Evolutionary conservation across 192 early-diverging fungal species (phyloP), one percentile per base, ranked within the genome.

Genomic region (Podila epigama): DNA sequence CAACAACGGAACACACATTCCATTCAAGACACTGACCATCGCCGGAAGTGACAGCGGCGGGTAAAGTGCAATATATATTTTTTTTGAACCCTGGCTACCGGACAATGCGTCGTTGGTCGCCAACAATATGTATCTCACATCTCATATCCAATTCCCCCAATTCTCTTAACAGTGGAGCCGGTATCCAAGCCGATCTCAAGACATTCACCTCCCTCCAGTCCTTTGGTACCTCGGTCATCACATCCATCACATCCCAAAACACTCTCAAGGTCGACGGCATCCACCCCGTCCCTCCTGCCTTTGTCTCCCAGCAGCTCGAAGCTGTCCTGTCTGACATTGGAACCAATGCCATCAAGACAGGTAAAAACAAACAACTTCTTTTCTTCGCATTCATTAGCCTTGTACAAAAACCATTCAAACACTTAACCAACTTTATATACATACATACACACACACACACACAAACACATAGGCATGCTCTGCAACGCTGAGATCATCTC

Each of bases 121-220:
- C 16, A 1, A 16, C 15, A 58, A 22, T 32, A 33, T 28, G 18
- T 18, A 12, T 20, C 39, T 55, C 10, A 25, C 22, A 18, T 51
- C 33, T 33, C 22, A 10, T n/a, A 39, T 29, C 52, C 34, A 22
- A 36, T 39, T 50, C 15, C 29, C 18, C 51, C 15, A 10, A 1
- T 36, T 60, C 35, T 1, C 3, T 35, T 18, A 31, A 40, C 42
- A 85, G 89, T 42, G 89, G 89, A 5, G 89, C 89, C 34, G 89
- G 89, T 32, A 93, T 96, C 70, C 95, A 96, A 79, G 95, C 95
- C 20, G 95, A 96, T 81, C 85, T 96, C 53, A 96, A 96, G 72
- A 94, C 95, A 7, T 89, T 95, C 75, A 93, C 89, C 32, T 85
- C 92, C 4, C 62, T 92, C 16, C 79, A 82, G 4, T 87, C 91